These are phyloP conservation scores for Hymenoscyphus infarciens DNA, from an alignment of 2,329 filamentous ascomycete species.

Conservation along the genomic window DNA sequence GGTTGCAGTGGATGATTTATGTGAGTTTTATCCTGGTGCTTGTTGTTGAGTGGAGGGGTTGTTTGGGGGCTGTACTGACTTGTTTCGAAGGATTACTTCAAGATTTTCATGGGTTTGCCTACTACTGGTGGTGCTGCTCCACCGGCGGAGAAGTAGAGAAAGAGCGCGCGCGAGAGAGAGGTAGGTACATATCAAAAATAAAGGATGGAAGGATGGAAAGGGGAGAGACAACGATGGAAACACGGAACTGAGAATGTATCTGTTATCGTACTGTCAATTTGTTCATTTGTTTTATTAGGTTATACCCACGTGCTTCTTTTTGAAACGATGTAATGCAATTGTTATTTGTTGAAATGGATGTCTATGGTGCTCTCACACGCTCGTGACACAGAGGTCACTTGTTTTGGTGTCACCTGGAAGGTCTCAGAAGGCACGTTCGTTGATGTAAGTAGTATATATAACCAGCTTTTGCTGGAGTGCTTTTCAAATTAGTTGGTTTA, in stretches of 20 bases:
- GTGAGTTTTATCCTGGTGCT: slow-evolving; percentile 40
- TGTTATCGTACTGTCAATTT: background rate
- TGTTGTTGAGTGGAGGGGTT: too few relatives aligned
- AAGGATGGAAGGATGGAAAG: background rate
- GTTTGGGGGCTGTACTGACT: background rate
- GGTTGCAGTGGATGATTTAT: slow-evolving; percentile 92
- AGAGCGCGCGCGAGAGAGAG: background rate
- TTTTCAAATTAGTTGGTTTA: too few relatives aligned
- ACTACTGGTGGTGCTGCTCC: slow-evolving; percentile 64
- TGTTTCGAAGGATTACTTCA: slow-evolving; percentile 68
- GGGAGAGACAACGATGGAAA: background rate
- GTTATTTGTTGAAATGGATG: background rate
- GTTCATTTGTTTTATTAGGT: background rate
- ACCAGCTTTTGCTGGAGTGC: too few relatives aligned
- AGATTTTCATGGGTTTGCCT: slow-evolving; percentile 83
- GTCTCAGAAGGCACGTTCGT: too few relatives aligned
- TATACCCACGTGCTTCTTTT: background rate
- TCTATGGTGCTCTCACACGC: background rate
- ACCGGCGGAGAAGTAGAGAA: slow-evolving; percentile 28
- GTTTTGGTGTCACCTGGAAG: too few relatives aligned
- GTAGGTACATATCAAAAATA: too few relatives aligned
- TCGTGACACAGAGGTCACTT: too few relatives aligned
- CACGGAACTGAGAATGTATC: background rate
- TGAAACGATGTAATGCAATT: too few relatives aligned
- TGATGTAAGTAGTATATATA: too few relatives aligned